These are phyloP conservation scores for Naegleria gruberi DNA, from an alignment of 208 protist genomes.

Conservation along the genomic window DNA sequence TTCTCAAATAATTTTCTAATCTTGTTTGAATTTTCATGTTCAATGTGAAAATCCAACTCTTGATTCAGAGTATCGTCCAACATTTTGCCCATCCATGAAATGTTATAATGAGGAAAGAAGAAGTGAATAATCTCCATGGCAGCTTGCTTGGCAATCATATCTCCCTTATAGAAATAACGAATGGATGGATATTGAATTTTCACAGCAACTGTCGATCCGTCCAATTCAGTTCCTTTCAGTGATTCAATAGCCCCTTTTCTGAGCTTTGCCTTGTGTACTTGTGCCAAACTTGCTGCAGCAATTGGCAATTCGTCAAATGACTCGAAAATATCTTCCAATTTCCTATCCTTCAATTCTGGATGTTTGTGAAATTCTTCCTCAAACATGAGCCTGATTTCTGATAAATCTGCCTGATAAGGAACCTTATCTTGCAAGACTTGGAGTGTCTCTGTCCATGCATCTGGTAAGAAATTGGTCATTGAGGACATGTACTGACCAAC, in stretches of 20 bases:
- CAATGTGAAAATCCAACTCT: constrained; percentile 19
- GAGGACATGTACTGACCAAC: constrained; percentile 45
- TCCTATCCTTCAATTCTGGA: not conserved
- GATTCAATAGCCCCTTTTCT: not conserved
- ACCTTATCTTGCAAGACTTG: constrained; percentile 47
- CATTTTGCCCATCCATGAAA: not conserved
- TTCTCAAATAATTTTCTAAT: constrained; percentile 8
- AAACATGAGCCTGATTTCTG: constrained; percentile 37
- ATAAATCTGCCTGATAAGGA: constrained; percentile 23
- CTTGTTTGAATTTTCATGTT: constrained; percentile 5
- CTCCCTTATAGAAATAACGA: constrained; percentile 19
- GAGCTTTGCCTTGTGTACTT: not conserved
- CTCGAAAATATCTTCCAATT: not conserved
- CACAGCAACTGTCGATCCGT: constrained; percentile 45
- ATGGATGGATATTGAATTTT: constrained; percentile 44
- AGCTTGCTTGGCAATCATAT: constrained; percentile 34
- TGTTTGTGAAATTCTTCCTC: constrained; percentile 32
- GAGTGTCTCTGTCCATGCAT: constrained; percentile 37
- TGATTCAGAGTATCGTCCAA: not conserved
- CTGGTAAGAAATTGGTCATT: constrained; percentile 44
- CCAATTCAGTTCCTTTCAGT: not conserved
- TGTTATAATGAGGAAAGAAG: not conserved
- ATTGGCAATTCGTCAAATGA: not conserved
- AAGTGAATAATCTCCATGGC: not conserved
- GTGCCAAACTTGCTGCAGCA: not conserved